These are phyloP conservation scores for Peniophora sp. DNA, from an alignment of 1,284 basidiomycete genomes.

Conservation along the genomic window DNA sequence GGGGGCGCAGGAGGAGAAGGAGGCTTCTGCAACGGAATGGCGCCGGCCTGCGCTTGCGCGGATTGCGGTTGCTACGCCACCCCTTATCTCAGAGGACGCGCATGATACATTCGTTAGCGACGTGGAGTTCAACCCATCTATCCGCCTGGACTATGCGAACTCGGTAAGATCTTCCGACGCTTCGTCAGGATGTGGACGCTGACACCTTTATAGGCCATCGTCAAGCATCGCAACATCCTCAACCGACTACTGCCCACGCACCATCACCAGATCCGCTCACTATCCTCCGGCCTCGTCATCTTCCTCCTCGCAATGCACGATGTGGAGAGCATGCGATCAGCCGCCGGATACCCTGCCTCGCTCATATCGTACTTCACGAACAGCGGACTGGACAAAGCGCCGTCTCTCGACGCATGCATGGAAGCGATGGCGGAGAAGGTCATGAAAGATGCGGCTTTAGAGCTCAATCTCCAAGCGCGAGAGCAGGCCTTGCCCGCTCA, in stretches of 20 bases:
- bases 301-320: slow-evolving; percentile 87
- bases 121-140: slow-evolving; percentile 89
- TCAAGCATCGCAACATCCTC: slow-evolving; percentile 59
- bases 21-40: slow-evolving; percentile 65
- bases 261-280: slow-evolving; percentile 64
- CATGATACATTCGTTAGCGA: slow-evolving; percentile 85
- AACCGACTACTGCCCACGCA: slow-evolving; percentile 65
- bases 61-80: slow-evolving; percentile 86
- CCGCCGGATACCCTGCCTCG: slow-evolving; percentile 74
- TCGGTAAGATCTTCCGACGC: slow-evolving; percentile 40
- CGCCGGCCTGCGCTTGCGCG: slow-evolving; percentile 68
- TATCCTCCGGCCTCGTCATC: slow-evolving; percentile 81
- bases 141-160: slow-evolving; percentile 82
- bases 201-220: slow-evolving; percentile 44
- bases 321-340: slow-evolving; percentile 83
- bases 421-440: slow-evolving; percentile 84
- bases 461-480: slow-evolving; percentile 67
- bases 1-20: slow-evolving; percentile 37
- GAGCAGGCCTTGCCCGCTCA: slow-evolving; percentile 73
- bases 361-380: slow-evolving; percentile 89
- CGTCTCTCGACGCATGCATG: slow-evolving; percentile 67
- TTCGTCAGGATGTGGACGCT: not conserved
- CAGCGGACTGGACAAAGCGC: slow-evolving; percentile 72
- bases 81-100: slow-evolving; percentile 76
- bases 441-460: slow-evolving; percentile 64